Evolutionary conservation across 495 filamentous ascomycete genomes (phyloP).

Genomic region (Immersiella caudata): DNA sequence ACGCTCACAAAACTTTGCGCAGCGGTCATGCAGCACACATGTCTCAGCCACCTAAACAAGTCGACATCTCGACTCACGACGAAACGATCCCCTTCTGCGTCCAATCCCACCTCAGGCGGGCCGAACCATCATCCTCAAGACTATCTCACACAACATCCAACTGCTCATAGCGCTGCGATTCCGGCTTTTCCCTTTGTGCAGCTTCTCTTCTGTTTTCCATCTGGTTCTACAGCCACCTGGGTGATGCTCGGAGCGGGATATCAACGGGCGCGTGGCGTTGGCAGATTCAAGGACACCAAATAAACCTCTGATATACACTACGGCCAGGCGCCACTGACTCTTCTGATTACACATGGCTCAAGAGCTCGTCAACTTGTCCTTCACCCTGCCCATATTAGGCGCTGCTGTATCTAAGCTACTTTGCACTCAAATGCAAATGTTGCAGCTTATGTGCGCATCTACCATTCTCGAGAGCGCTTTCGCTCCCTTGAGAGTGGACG

Average conservation of each 20-base stretch:
- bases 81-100: neutral
- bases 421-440: neutral
- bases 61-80: neutral
- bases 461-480: neutral
- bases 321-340: neutral
- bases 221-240: neutral
- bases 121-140: neutral
- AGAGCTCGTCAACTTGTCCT: neutral
- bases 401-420: neutral
- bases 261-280: neutral
- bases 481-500: neutral
- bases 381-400: neutral
- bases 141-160: neutral
- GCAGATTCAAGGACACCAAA: neutral
- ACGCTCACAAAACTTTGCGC: neutral
- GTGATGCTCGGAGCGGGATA: neutral
- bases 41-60: neutral
- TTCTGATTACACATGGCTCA: neutral
- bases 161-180: neutral
- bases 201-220: neutral
- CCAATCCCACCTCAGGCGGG: neutral
- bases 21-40: neutral
- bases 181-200: neutral
- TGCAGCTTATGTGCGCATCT: neutral
- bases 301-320: neutral